Evolutionary conservation across 2,329 filamentous ascomycete genomes (phyloP).

Genomic region (Fusarium circinatum): DNA sequence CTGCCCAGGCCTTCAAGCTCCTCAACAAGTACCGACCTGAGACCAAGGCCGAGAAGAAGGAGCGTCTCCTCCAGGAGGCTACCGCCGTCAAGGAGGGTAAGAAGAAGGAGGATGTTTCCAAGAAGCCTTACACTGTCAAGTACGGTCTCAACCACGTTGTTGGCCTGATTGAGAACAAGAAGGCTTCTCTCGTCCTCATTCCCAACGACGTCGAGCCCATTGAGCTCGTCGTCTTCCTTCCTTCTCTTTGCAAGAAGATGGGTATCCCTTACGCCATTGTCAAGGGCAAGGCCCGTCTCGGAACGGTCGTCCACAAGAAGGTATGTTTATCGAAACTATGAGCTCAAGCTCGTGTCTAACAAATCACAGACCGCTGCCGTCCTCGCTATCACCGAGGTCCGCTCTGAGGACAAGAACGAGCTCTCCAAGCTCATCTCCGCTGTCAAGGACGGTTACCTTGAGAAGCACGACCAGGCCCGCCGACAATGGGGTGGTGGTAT

Average conservation of each 20-base stretch:
- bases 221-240: conserved; percentile 98
- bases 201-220: conserved; percentile 99
- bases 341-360: conserved; percentile 40
- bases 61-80: conserved; percentile 97
- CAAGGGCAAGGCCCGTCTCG: conserved; percentile 99
- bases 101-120: conserved; percentile 99
- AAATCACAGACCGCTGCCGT: conserved; percentile 92
- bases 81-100: conserved; percentile 98
- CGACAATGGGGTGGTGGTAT: conserved; percentile 99
- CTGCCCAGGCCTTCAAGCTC: conserved; percentile 97
- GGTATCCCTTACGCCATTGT: conserved; percentile 98
- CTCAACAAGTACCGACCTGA: conserved; percentile 99
- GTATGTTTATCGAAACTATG: conserved; percentile 54
- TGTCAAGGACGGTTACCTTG: conserved; percentile 97
- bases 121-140: conserved; percentile 99
- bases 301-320: conserved; percentile 99
- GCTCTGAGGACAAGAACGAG: conserved; percentile 98
- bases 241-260: conserved; percentile 99
- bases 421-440: conserved; percentile 95
- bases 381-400: conserved; percentile 94
- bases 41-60: conserved; percentile 99
- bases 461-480: conserved; percentile 92
- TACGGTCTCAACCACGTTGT: conserved; percentile 99
- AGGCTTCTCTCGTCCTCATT: conserved; percentile 97
- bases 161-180: conserved; percentile 98